phyloP scores from a whole-genome alignment of 2,329 filamentous ascomycete genomes.

The Paecilomyces dactylethromorphus region DNA sequence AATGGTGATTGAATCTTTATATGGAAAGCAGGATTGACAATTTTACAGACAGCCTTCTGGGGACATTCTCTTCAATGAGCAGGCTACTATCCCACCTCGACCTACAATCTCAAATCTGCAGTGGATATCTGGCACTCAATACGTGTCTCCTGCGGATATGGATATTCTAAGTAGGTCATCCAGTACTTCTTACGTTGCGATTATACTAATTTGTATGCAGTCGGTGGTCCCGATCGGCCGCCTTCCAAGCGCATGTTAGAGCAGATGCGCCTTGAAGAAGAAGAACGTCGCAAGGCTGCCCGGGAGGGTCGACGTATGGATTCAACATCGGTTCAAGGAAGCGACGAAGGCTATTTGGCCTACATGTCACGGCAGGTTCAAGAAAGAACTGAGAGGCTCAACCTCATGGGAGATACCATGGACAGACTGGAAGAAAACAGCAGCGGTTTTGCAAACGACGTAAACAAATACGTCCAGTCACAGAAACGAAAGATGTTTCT shows the following conservation, averaged over 20 bases:
- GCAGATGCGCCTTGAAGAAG: conserved; percentile 68
- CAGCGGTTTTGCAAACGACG: conserved; percentile 77
- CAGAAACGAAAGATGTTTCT: conserved; percentile 83
- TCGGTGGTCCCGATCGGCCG: conserved; percentile 81
- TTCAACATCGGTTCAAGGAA: conserved; percentile 19
- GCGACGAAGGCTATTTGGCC: conserved; percentile 63
- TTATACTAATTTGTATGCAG: conserved; percentile 18
- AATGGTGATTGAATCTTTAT: neutral
- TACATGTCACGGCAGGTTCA: conserved; percentile 84
- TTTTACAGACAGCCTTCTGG: conserved; percentile 39
- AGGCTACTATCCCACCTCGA: conserved; percentile 65
- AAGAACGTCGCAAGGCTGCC: conserved; percentile 40
- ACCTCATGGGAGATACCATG: conserved; percentile 76
- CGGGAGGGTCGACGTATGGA: conserved; percentile 29
- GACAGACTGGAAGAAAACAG: conserved; percentile 75
- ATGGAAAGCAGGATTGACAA: conserved; percentile 9
- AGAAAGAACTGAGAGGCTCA: conserved; percentile 82
- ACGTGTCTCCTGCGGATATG: conserved; percentile 78
- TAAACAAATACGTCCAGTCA: conserved; percentile 75
- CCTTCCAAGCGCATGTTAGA: conserved; percentile 83
- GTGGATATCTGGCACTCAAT: conserved; percentile 94
- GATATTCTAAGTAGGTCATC: conserved; percentile 62
- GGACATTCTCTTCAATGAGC: conserved; percentile 75
- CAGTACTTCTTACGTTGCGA: neutral
- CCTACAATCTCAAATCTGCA: conserved; percentile 93